Percentiles rank a stretch among this genome's conserved stretches.
These are phyloP conservation scores for Phaeosphaeria sp. DNA, from an alignment of 2,329 filamentous ascomycete species.

Conservation along the genomic window DNA sequence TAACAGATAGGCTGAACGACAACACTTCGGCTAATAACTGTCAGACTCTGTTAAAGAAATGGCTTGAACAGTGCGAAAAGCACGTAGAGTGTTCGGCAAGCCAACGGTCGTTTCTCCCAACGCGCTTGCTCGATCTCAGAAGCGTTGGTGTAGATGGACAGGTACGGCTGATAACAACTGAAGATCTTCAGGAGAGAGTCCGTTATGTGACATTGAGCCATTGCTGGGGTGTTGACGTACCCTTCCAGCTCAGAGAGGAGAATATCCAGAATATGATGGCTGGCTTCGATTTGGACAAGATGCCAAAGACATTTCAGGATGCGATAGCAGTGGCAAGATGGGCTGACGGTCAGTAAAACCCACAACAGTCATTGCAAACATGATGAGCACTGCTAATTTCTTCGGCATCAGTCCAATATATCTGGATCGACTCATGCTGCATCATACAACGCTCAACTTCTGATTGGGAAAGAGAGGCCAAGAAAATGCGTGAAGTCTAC, in stretches of 20 bases:
- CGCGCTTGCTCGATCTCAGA: constrained; percentile 1
- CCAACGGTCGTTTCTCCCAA: not conserved
- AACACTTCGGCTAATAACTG: not conserved
- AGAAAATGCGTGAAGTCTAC: constrained; percentile 7
- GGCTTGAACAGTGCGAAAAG: not conserved
- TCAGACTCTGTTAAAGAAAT: not conserved
- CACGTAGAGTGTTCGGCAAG: not conserved
- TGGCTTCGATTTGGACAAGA: not conserved
- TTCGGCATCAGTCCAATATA: constrained; percentile 1
- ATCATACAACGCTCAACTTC: constrained; percentile 3
- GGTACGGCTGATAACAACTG: constrained; percentile 1
- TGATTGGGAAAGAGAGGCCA: constrained; percentile 8
- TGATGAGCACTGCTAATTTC: not conserved
- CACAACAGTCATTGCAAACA: too few relatives aligned
- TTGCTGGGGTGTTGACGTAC: constrained; percentile 6
- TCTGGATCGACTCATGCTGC: constrained; percentile 11
- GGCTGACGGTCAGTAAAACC: not conserved
- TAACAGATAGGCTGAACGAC: not conserved
- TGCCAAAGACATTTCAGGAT: constrained; percentile 2
- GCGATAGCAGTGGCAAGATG: constrained; percentile 2
- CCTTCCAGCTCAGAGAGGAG: not conserved
- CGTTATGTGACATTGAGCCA: constrained; percentile 10
- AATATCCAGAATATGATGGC: not conserved
- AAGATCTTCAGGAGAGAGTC: not conserved
- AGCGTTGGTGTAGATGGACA: not conserved